Percentiles rank a stretch among this genome's conserved stretches.
Evolutionary conservation across 2,329 filamentous ascomycete species (phyloP).

Genomic region (Fusarium udum): DNA sequence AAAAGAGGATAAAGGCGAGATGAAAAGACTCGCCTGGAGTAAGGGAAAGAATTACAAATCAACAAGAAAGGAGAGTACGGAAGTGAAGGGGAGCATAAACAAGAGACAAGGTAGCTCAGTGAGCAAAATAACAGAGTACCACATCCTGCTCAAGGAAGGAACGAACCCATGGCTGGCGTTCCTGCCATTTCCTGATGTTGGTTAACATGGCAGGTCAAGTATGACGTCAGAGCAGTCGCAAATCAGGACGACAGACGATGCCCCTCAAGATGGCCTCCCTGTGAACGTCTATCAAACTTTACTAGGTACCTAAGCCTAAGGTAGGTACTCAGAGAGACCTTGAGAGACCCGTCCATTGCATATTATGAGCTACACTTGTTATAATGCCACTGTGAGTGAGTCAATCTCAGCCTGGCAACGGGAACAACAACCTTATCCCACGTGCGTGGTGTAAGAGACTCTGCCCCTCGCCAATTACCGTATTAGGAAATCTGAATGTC

Average conservation of each 20-base stretch:
- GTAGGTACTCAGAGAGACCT: neutral
- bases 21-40: constrained; percentile 1
- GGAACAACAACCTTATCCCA: neutral
- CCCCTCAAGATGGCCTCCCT: neutral
- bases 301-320: too few species aligned
- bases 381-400: neutral
- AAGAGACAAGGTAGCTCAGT: neutral
- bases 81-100: neutral
- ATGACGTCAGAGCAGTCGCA: constrained; percentile 14
- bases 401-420: neutral
- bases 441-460: neutral
- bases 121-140: neutral
- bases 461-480: neutral
- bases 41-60: constrained; percentile 1
- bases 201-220: neutral
- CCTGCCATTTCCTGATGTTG: constrained; percentile 2
- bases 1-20: constrained; percentile 3
- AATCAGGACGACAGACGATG: neutral
- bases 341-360: neutral
- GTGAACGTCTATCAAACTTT: neutral
- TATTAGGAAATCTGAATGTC: neutral
- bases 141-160: neutral
- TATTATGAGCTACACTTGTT: neutral
- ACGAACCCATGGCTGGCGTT: constrained; percentile 4
- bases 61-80: neutral